Conservation (phyloP, 768 basidiomycete species). For the Agaricus sinodeliciosus region DNA sequence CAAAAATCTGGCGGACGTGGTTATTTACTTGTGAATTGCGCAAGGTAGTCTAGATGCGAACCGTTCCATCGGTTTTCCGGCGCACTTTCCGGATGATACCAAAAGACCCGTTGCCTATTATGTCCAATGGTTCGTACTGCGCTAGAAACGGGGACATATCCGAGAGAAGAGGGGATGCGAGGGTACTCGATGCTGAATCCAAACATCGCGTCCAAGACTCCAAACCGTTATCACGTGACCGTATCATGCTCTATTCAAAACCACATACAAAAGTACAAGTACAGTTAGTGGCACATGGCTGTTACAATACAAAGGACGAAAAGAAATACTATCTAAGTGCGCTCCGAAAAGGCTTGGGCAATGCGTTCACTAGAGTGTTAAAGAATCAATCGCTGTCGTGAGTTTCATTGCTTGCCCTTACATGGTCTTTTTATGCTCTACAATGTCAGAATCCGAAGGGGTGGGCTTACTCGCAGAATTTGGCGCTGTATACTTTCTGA, state of each 20-base stretch:
- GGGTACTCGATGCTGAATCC: not conserved
- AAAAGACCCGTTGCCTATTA: slow-evolving; percentile 97
- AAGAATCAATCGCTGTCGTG: too few relatives aligned
- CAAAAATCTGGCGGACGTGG: slow-evolving; percentile 55
- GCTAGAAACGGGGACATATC: slow-evolving; percentile 47
- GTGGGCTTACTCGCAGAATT: not conserved
- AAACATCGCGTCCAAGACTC: not conserved
- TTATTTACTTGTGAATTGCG: slow-evolving; percentile 1
- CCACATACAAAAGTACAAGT: not conserved
- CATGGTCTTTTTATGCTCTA: slow-evolving; percentile 4
- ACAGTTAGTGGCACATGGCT: not conserved
- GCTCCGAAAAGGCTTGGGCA: slow-evolving; percentile 1
- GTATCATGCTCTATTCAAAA: not conserved
- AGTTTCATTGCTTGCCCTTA: not conserved
- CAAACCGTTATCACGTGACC: slow-evolving; percentile 9
- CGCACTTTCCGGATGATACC: slow-evolving; percentile 95
- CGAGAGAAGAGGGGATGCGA: slow-evolving; percentile 15
- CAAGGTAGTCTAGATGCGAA: slow-evolving; percentile 30
- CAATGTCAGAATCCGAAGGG: not conserved
- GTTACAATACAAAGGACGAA: not conserved
- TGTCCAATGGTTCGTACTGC: slow-evolving; percentile 79
- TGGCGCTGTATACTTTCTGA: not conserved
- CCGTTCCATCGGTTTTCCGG: slow-evolving; percentile 75
- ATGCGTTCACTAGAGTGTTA: slow-evolving; percentile 2
- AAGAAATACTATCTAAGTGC: not conserved